These are phyloP conservation scores for Termitomyces sp. DNA, from an alignment of 768 basidiomycete genomes.

Conservation along the genomic window DNA sequence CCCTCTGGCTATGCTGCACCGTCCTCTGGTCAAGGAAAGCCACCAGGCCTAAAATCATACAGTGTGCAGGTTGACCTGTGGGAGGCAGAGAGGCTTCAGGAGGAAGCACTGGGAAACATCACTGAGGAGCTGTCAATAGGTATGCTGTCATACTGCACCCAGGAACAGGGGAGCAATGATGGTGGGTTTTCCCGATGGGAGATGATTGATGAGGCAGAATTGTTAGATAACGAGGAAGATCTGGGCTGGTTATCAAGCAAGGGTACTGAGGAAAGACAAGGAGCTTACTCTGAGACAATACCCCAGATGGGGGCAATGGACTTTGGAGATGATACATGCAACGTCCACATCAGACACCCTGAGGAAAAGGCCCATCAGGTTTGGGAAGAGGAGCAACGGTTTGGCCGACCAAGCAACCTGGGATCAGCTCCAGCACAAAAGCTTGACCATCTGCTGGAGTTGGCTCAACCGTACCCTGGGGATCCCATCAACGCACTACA, in stretches of 20 bases:
- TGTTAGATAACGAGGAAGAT: too few relatives aligned
- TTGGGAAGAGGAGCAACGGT: background rate
- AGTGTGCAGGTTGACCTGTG: background rate
- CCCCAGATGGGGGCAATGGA: too few relatives aligned
- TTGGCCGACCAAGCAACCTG: background rate
- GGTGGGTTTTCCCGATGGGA: too few relatives aligned
- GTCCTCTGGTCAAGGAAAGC: background rate
- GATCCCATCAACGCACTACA: background rate
- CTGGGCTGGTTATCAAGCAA: too few relatives aligned
- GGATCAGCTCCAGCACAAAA: background rate
- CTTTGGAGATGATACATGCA: too few relatives aligned
- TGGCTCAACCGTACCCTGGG: background rate
- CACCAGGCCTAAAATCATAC: background rate
- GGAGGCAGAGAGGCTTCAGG: background rate
- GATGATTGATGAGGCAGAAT: too few relatives aligned
- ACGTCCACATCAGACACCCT: background rate
- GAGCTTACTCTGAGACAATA: too few relatives aligned
- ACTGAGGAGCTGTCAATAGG: background rate
- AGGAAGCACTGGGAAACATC: background rate
- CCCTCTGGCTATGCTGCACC: background rate
- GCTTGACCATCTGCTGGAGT: background rate
- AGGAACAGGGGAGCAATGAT: too few relatives aligned
- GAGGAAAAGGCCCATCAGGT: background rate
- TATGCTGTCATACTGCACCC: too few relatives aligned
- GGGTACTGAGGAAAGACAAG: too few relatives aligned